phyloP scores from a whole-genome alignment of 371 early-diverging fungal species.

The Globomyces sp. region DNA sequence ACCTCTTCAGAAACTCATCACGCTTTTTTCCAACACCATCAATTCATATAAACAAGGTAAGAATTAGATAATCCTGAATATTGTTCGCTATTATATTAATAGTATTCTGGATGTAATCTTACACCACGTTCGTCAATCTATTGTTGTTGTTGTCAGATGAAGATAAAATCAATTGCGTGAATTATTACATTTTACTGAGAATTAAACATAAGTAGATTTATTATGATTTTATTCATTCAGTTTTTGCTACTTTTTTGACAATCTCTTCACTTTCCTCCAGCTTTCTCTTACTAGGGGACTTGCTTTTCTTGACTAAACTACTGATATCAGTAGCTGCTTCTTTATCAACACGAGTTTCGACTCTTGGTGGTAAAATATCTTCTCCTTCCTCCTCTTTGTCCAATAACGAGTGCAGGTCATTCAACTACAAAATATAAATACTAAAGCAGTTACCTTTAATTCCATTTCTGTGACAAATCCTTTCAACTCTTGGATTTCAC shows the following conservation, averaged over 20 bases:
- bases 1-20: too few species aligned
- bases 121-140: too few species aligned
- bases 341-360: not conserved
- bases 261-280: not conserved
- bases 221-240: too few species aligned
- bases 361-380: not conserved
- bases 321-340: conserved; percentile 8
- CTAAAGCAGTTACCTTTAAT: conserved; percentile 40
- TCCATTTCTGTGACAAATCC: conserved; percentile 52
- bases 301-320: not conserved
- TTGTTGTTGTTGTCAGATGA: too few species aligned
- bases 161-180: too few species aligned
- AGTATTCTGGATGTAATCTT: too few species aligned
- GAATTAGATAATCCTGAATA: too few species aligned
- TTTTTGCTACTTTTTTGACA: conserved; percentile 6
- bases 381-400: conserved; percentile 16
- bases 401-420: conserved; percentile 1
- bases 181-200: too few species aligned
- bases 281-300: not conserved
- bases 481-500: conserved; percentile 48
- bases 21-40: too few species aligned
- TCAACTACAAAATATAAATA: not conserved
- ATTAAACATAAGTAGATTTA: too few species aligned
- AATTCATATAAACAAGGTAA: too few species aligned
- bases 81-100: too few species aligned